Evolutionary conservation across 495 filamentous ascomycete species (phyloP), one percentile per base, ranked within the genome.

Genomic region (Xylaria curta): DNA sequence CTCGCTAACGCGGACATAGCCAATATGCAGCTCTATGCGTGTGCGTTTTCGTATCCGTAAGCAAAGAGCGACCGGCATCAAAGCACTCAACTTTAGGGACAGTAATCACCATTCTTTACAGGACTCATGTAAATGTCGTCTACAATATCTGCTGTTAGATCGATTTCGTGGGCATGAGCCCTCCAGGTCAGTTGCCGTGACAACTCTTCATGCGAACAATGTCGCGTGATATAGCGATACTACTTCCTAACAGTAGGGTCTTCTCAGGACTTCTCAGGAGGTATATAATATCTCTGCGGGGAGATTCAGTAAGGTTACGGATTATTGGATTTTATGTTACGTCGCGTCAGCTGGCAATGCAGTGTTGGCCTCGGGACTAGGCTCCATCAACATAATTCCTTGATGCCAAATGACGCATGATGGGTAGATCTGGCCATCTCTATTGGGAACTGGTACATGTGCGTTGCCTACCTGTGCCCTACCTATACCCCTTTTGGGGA

Each of bases 331-430:
- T 60, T 59, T 13, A 13, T 38, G 17, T 38, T 38, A 60, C 33
- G 58, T 60, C 58, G 38, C 60, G 36, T 63, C 60, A 63, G 38
- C 38, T 44, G 60, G 36, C 60, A 63, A 28, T 42, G 9, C 60
- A 15, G 58, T 19, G 28, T n/a, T 8, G 59, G 59, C 33, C 24
- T 62, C 38, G 33, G 36, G 60, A 44, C 60, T 63, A 44, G 21
- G 58, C 33, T 60, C 10, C 24, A 31, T 31, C 28, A 26, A 12
- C n/a, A 60, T 60, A 36, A 65, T 49, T 47, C 42, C 26, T 64
- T n/a, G 8, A 40, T 67, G 65, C 36, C 33, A 51, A 67, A 67
- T 67, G 65, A 67, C 65, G 65, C 65, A 67, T 44, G 19, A 40
- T 31, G 65, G 65, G 65, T 36, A 67, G 49, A 67, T 67, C 47